Conservation (phyloP, 768 basidiomycete species). For the Cystobasidium ongulense region DNA sequence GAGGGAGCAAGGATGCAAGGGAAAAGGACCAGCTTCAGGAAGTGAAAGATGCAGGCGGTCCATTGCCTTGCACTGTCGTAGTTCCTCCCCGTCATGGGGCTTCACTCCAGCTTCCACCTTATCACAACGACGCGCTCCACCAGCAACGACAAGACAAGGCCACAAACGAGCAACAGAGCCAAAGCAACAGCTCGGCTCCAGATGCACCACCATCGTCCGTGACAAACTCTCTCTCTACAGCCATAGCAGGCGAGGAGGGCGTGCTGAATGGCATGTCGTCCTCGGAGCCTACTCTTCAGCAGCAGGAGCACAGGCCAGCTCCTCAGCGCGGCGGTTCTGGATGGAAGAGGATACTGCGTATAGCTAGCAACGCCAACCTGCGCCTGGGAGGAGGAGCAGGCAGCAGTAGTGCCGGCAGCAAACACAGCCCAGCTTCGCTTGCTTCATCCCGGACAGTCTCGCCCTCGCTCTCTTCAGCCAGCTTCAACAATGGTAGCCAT, state of each 20-base stretch:
- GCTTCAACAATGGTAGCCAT: not conserved
- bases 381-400: not conserved
- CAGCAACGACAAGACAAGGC: not conserved
- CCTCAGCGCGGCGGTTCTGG: not conserved
- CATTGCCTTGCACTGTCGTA: not conserved
- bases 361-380: not conserved
- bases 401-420: not conserved
- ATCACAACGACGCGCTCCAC: not conserved
- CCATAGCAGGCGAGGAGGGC: no score
- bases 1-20: not conserved
- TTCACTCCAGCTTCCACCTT: no score
- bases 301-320: not conserved
- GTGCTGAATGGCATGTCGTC: no score
- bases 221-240: no score
- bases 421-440: not conserved
- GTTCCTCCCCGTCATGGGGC: not conserved
- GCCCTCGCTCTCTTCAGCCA: not conserved
- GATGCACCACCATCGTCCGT: not conserved
- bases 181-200: not conserved
- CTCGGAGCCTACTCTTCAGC: no score
- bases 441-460: not conserved
- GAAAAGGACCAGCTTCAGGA: not conserved
- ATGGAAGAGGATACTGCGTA: conserved; percentile 14
- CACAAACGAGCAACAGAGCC: not conserved
- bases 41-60: no score